Evolutionary conservation across 2,329 filamentous ascomycete genomes (phyloP).

Genomic region (Nothomitra cinnamomea): DNA sequence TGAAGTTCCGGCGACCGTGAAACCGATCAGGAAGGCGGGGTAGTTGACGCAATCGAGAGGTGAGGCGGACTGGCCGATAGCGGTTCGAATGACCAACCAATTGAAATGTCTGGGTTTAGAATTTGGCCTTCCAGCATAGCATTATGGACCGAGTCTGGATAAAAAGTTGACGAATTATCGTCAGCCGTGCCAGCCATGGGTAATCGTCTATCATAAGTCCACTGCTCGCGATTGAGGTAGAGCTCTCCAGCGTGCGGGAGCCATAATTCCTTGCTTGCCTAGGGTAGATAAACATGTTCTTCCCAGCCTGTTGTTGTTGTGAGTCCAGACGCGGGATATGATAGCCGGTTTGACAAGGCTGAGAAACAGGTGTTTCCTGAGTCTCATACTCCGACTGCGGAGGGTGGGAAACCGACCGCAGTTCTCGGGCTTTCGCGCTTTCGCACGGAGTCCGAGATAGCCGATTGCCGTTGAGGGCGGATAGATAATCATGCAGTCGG

Average conservation of each 20-base stretch:
- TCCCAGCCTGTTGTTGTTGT: not conserved
- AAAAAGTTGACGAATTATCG: not conserved
- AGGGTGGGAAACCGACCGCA: too few relatives aligned
- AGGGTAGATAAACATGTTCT: not conserved
- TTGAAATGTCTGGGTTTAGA: not conserved
- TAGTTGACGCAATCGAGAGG: not conserved
- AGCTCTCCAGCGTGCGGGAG: not conserved
- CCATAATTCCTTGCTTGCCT: not conserved
- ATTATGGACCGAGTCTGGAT: not conserved
- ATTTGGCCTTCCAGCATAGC: not conserved
- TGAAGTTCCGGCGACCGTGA: not conserved
- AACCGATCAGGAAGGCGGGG: not conserved
- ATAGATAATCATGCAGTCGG: too few relatives aligned
- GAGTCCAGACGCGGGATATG: not conserved
- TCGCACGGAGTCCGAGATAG: too few relatives aligned
- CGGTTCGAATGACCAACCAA: not conserved
- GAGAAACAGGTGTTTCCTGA: not conserved
- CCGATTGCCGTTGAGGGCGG: too few relatives aligned
- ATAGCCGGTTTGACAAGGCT: conserved; percentile 1
- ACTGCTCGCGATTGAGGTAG: not conserved
- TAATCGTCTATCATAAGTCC: conserved; percentile 2
- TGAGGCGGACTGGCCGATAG: not conserved
- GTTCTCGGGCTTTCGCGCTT: too few relatives aligned
- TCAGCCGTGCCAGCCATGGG: not conserved
- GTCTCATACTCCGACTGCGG: too few relatives aligned